A percentile compares a stretch with the other conserved stretches of the same genome.
phyloP scores from a whole-genome alignment of 2,329 filamentous ascomycete genomes.

The Trichoderma lentiforme region DNA sequence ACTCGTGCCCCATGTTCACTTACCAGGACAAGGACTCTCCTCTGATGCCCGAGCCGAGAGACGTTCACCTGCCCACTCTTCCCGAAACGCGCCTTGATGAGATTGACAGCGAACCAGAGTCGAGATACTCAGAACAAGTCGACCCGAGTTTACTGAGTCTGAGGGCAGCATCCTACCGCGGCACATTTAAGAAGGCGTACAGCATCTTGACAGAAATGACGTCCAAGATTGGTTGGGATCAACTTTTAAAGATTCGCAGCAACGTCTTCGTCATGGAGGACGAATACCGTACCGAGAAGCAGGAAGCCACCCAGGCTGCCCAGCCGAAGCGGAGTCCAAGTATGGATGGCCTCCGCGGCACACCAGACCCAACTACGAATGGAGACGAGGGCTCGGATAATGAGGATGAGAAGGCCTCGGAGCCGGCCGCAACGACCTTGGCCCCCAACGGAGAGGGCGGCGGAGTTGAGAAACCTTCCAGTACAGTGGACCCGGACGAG shows the following conservation, averaged over 20 bases:
- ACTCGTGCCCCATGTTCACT: conserved; percentile 99
- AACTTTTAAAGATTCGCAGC: conserved; percentile 88
- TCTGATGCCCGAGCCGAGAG: conserved; percentile 86
- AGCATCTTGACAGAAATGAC: conserved; percentile 92
- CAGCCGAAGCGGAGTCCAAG: conserved; percentile 68
- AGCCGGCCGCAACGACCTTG: conserved; percentile 31
- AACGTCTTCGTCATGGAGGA: conserved; percentile 99
- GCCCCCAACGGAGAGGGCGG: conserved; percentile 35
- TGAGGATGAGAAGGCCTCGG: conserved; percentile 34
- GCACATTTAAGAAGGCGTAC: conserved; percentile 94
- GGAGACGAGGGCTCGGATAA: conserved; percentile 40
- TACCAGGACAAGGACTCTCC: conserved; percentile 98
- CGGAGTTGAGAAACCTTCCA: conserved; percentile 71
- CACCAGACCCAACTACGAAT: conserved; percentile 58
- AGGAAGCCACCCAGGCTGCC: conserved; percentile 50
- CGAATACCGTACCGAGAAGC: conserved; percentile 88
- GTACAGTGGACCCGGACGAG: conserved; percentile 72
- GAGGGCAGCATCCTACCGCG: conserved; percentile 84
- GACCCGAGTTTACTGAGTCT: conserved; percentile 83
- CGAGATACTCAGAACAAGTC: conserved; percentile 77
- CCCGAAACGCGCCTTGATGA: conserved; percentile 90
- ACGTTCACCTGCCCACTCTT: conserved; percentile 81
- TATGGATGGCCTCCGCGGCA: conserved; percentile 71
- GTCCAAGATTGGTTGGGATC: conserved; percentile 95
- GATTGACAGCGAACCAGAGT: conserved; percentile 86